A percentile compares a stretch with the other conserved stretches of the same genome.
phyloP scores from a whole-genome alignment of 2,329 filamentous ascomycete genomes.

The Cytospora mali region DNA sequence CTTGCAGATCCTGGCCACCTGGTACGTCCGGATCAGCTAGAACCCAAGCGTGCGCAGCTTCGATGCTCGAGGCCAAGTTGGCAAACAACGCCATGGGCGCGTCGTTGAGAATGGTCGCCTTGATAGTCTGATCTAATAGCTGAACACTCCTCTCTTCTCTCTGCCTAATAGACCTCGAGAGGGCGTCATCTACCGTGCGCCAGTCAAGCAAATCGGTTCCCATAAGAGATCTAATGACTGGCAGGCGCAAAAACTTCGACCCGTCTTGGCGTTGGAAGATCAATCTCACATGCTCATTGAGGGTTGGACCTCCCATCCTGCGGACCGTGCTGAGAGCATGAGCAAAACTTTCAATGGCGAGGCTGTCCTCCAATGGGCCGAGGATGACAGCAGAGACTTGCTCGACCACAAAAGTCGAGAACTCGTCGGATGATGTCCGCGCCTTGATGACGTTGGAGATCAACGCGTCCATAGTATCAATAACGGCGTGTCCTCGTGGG shows the following conservation, averaged over 20 bases:
- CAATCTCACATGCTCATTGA: constrained; percentile 58
- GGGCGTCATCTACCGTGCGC: constrained; percentile 68
- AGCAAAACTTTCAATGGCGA: constrained; percentile 63
- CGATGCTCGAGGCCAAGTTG: constrained; percentile 82
- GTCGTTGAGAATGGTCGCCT: constrained; percentile 77
- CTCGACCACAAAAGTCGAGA: constrained; percentile 60
- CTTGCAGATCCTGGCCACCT: constrained; percentile 71
- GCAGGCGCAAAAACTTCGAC: constrained; percentile 58
- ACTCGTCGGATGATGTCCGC: constrained; percentile 61
- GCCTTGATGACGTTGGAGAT: constrained; percentile 65
- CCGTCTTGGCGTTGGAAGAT: constrained; percentile 61
- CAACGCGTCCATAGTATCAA: constrained; percentile 65
- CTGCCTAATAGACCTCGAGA: constrained; percentile 72
- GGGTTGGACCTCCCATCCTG: constrained; percentile 58
- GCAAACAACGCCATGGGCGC: constrained; percentile 77
- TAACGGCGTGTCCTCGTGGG: constrained; percentile 58
- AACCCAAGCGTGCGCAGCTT: constrained; percentile 81
- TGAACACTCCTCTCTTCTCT: constrained; percentile 74
- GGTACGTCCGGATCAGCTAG: constrained; percentile 67
- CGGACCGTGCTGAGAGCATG: constrained; percentile 63
- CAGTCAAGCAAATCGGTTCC: constrained; percentile 65
- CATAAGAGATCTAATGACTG: constrained; percentile 59
- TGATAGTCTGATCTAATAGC: constrained; percentile 78
- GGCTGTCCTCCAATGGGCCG: constrained; percentile 54
- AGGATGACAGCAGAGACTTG: constrained; percentile 62